Base-by-base conservation (phyloP, 371 early-diverging fungal species). In the Mucor circinelloides region DNA sequence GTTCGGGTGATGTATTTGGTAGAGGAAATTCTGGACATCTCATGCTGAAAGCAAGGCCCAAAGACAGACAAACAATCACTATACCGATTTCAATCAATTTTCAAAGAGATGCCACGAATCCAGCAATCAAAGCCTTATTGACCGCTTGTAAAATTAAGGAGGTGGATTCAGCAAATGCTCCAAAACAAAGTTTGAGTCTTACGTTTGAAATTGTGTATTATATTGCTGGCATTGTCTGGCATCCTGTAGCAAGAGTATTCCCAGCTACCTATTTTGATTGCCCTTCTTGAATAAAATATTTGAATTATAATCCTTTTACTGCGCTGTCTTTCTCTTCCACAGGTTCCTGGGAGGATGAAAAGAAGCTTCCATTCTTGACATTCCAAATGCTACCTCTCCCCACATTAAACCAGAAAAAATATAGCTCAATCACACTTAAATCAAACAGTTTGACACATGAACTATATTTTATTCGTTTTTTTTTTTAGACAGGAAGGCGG, bases 191-290 rank as follows among this genome's bases (percentile, higher is more conserved):
- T 6, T 40, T 76, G 8, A 65, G 69, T 58, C 60, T 74, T 6
- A 60, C 50, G 6, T 79, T 79, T 63, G 40, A 67, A 9, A 42
- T 79, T 32, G 62, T 66, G 9, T 68, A 76, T 57, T 65, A 71
- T 48, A 76, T 79, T 52, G 58, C 68, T 46, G 79, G 79, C 6
- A 65, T 79, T 31, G 67, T 60, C 5, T 73, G 79, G 76, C 64
- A 64, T 32, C 21, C 50, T 10, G 36, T 60, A 25, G 57, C 73
- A 17, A 58, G 58, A 12, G 69, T 75, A 17, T 40, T 58, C n/a
- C 76, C 75, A 9, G 28, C 56, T 5, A 32, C 66, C 8, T 61
- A 65, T 30, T 72, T 76, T 44, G 69, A 71, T 62, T 76, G 77
- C 31, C 77, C 77, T 52, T 50, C 50, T 50, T 50, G 25, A 50